Base-by-base conservation (phyloP, 306 rosid species). In the Senna tora region DNA sequence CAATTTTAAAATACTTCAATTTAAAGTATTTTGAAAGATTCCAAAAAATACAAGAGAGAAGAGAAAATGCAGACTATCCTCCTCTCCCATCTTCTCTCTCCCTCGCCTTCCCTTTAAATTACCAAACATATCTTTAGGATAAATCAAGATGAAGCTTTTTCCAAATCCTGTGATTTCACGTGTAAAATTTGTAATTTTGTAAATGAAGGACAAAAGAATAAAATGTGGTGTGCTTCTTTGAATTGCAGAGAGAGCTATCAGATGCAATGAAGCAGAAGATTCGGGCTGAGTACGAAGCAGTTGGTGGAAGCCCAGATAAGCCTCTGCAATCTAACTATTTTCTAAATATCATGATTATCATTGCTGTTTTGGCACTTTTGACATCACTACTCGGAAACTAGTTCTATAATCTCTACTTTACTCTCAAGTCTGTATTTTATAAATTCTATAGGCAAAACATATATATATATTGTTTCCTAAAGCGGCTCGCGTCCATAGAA, bases 281-380 rank as follows among this genome's bases (percentile, higher is more conserved):
- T 55, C 95, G 96, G 34, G 96, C 93, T 34, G 99, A 91, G 77
- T 89, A 91, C 73, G 86, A 89, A 88, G 90, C 87, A 3, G 2
- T 89, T 43, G 99, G 97, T 41, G 99, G 97, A 67, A 91, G 93
- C 85, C 96, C 99, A 88, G 96, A 95, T 80, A 91, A 87, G 93
- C 90, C 99, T 78, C 77, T 89, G 39, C 78, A 75, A 75, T 86
- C 96, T 49, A 95, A 95, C 86, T 91, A 88, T 78, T 95, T 95
- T 67, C 96, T 91, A 10, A 91, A 95, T 73, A 89, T 91, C 83
- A 91, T 91, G 0, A 74, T 95, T 72, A 80, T 85, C 79, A 63
- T 95, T 71, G 90, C 87, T 69, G 96, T 84, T 82, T 83, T 95
- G 93, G 96, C 96, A 72, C 0, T 95, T 72, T 91, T 89, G 85